Evolutionary conservation across 2,329 filamentous ascomycete species (phyloP), one percentile per base, ranked within the genome.

Genomic region (Claviceps pusilla): DNA sequence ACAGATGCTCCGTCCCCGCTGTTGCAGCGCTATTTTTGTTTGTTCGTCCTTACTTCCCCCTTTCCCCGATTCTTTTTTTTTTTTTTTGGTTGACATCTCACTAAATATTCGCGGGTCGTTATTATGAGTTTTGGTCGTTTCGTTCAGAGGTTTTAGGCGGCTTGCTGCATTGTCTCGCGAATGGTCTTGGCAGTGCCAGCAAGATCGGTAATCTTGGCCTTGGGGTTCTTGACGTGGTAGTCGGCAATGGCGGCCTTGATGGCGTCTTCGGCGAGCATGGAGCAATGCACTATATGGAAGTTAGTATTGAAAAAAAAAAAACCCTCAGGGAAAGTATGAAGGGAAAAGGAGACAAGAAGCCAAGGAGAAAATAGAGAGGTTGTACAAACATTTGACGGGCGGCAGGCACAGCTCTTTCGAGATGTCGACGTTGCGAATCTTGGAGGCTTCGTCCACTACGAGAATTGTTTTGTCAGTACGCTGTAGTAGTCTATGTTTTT

Each of bases 401-500:
- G 88, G 89, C 65, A 93, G 72, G 66, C 88, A 93, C 55, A 96
- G 76, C 73, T 98, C 94, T 76, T 95, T 94, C 42, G 93, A 93
- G 67, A 98, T 98, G 73, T 98, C 90, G 3, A 91, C 95, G 73
- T 98, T 98, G 75, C 89, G 86, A 63, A 98, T 87, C 73, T 86
- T 85, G 54, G 84, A 83, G 39, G 94, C 93, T 69, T 98, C 89
- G 63, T 98, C 93, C 60, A 98, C 59, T 60, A 47, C 31, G 14
- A 12, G 5, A 3, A 16, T 41, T 41, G 24, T 7, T 5, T 41
- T 5, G 19, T 29, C n/a, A 19, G 45, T 50, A 39, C n/a, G 19
- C 7, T 9, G 11, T 45, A 41, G 14, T 5, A 39, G 11, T 24
- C 2, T 24, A 24, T 24, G 19, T 19, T 19, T 24, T 24, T 24